Evolutionary conservation across 441 rosid genomes (phyloP).

Genomic region (Populus trichocarpa): DNA sequence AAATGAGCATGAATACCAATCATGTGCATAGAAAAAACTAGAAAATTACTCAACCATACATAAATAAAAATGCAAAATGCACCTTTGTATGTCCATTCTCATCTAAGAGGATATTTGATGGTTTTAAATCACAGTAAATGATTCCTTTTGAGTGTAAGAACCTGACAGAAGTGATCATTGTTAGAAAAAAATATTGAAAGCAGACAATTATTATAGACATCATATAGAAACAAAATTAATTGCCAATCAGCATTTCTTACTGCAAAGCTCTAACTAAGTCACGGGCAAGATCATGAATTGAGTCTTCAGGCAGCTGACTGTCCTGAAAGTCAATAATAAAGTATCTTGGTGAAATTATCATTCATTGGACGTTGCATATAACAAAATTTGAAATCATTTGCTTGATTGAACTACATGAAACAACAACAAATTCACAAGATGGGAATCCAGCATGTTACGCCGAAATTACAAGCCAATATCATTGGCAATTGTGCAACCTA

Average conservation of each 20-base stretch:
- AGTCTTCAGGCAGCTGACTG: constrained; percentile 83
- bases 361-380: too few relatives aligned
- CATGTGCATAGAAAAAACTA: not conserved
- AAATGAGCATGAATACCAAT: constrained; percentile 8
- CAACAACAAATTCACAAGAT: too few relatives aligned
- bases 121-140: constrained; percentile 90
- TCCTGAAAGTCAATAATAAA: constrained; percentile 52
- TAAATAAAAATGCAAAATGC: constrained; percentile 8
- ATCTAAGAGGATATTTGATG: constrained; percentile 90
- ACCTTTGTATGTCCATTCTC: constrained; percentile 93
- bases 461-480: too few relatives aligned
- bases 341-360: too few relatives aligned
- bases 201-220: constrained; percentile 4
- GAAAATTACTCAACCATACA: not conserved
- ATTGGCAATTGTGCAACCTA: too few relatives aligned
- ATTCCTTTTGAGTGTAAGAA: constrained; percentile 87
- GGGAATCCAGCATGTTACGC: too few relatives aligned
- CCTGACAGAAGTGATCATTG: constrained; percentile 33
- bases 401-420: too few relatives aligned
- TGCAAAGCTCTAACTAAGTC: constrained; percentile 80
- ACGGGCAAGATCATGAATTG: constrained; percentile 71
- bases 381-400: too few relatives aligned
- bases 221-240: constrained; percentile 1
- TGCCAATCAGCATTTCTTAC: constrained; percentile 46
- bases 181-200: constrained; percentile 16